Conservation (phyloP, 768 basidiomycete genomes). For the Suillus subluteus region DNA sequence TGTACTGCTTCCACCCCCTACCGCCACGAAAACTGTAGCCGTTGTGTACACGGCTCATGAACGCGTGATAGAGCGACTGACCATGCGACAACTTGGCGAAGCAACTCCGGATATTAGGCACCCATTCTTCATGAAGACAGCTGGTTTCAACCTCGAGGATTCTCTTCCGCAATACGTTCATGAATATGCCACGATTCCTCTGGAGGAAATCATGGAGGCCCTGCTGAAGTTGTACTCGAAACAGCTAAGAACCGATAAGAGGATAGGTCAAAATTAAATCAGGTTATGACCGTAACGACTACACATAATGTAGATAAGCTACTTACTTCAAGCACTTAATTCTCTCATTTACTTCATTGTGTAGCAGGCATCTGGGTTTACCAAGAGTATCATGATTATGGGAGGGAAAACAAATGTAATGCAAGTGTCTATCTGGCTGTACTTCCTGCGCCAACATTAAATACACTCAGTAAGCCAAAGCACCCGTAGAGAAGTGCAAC, state of each 20-base stretch:
- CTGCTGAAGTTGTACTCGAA: constrained; percentile 76
- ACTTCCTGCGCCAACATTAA: constrained; percentile 56
- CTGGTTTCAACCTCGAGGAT: constrained; percentile 82
- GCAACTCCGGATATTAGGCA: constrained; percentile 90
- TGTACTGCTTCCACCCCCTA: background rate
- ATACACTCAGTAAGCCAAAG: constrained; percentile 91
- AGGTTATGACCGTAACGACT: constrained; percentile 12
- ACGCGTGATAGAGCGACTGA: constrained; percentile 76
- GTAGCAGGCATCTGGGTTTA: constrained; percentile 13
- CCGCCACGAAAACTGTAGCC: constrained; percentile 19
- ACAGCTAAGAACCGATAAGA: constrained; percentile 52
- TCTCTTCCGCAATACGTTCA: constrained; percentile 86
- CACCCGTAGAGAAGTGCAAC: constrained; percentile 93
- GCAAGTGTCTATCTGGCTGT: constrained; percentile 32
- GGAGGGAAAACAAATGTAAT: constrained; percentile 8
- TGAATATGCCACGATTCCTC: constrained; percentile 81
- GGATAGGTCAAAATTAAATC: constrained; percentile 23
- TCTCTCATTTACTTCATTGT: background rate
- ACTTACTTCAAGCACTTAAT: background rate
- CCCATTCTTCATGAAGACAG: constrained; percentile 84
- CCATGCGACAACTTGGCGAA: constrained; percentile 84
- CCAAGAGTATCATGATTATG: constrained; percentile 7
- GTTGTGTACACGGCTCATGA: constrained; percentile 59
- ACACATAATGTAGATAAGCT: background rate
- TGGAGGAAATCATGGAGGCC: constrained; percentile 85